These are phyloP conservation scores for Sabuloglossum arenarium DNA, from an alignment of 495 filamentous ascomycete genomes.

Conservation along the genomic window DNA sequence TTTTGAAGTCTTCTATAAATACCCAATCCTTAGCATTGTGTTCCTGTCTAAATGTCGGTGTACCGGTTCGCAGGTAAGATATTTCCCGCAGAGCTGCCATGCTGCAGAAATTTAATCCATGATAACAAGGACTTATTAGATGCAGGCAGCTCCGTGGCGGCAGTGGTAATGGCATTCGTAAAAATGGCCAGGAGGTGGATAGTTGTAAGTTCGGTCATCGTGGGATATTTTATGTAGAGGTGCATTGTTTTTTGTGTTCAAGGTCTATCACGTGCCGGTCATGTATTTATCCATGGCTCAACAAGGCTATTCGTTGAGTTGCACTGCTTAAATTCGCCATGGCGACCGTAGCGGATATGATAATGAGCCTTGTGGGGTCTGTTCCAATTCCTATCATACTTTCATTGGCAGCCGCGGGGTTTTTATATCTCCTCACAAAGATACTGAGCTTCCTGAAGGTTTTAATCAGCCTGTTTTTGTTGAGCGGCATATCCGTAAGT, in stretches of 20 bases:
- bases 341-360: neutral
- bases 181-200: neutral
- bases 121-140: neutral
- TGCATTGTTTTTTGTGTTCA: too few relatives aligned
- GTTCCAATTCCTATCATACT: neutral
- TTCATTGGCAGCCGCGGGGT: neutral
- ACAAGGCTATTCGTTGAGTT: neutral
- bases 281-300: too few relatives aligned
- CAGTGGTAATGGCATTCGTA: neutral
- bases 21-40: neutral
- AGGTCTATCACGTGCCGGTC: neutral
- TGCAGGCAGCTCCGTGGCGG: neutral
- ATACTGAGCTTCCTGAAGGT: conserved; percentile 3
- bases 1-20: neutral
- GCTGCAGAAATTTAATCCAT: neutral
- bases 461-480: conserved; percentile 3
- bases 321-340: neutral
- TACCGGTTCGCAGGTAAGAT: neutral
- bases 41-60: neutral
- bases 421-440: neutral
- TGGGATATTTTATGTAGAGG: neutral
- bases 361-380: too few relatives aligned
- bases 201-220: neutral
- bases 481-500: conserved; percentile 5
- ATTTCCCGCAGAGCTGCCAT: neutral